Evolutionary conservation across 192 early-diverging fungal species (phyloP), one percentile per base, ranked within the genome.

Genomic region (Gryganskiella cystojenkinii): DNA sequence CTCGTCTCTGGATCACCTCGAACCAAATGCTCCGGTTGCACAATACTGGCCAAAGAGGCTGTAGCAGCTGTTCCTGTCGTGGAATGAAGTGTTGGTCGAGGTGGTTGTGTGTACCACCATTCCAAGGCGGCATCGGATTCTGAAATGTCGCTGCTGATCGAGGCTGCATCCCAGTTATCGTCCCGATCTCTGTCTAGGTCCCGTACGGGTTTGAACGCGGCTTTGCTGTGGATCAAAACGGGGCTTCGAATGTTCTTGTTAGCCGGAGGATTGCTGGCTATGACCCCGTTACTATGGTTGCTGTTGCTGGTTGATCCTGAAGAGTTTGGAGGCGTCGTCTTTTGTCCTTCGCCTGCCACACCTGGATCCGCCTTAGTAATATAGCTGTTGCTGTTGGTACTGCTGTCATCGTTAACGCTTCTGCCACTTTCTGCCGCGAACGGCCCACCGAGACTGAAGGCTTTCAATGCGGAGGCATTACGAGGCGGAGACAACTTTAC

Each of bases 41-140:
- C 51, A 53, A 61, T 60, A 33, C 58, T 70, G 6, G 67, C 58
- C 27, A 57, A 61, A 20, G 34, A 54, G 0, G 46, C 47, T 17
- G n/a, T 56, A 24, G 20, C 56, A 4, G 65, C 56, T 27, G 65
- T 61, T 5, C 57, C 62, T 1, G 62, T n/a, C 9, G 27, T 56
- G 0, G 71, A 24, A 14, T 53, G 57, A 17, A 65, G 33, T 0
- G 64, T 56, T 6, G 58, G 46, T 31, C 56, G 63, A n/a, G 71
- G 71, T 14, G 71, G 71, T 49, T 67, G 61, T 0, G 71, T 75
- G 34, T 75, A 75, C 71, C 71, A 75, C 71, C 71, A 75, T 22
- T 75, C 71, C 15, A 61, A 17, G 9, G 57, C n/a, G 0, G 71
- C 40, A n/a, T 67, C 71, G 4, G 64, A 67, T n/a, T 75, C 71